Evolutionary conservation across 148 eudicot genomes (phyloP).

Genomic region (Dysphania ambrosioides): DNA sequence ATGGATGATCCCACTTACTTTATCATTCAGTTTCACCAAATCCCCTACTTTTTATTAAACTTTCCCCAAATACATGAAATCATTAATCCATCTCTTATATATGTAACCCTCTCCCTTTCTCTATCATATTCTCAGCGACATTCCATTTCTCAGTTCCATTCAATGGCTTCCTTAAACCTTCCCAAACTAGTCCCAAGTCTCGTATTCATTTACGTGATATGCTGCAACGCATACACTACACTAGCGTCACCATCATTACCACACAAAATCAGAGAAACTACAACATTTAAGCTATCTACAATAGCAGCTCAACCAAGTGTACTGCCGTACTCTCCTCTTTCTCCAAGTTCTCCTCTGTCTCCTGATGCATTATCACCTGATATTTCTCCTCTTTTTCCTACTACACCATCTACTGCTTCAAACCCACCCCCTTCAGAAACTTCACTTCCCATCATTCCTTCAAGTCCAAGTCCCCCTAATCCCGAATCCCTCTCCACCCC

Average conservation of each 20-base stretch:
- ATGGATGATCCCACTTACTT: conserved; percentile 15
- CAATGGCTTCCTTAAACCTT: conserved; percentile 31
- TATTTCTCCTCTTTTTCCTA: conserved; percentile 36
- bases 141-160: background rate
- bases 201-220: background rate
- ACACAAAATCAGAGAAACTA: too few relatives aligned
- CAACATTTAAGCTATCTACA: conserved; percentile 18
- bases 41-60: background rate
- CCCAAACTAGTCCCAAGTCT: background rate
- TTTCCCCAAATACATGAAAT: too few relatives aligned
- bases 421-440: conserved; percentile 28
- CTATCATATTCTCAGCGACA: background rate
- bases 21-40: conserved; percentile 18
- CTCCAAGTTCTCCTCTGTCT: conserved; percentile 6
- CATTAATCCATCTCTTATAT: background rate
- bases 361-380: conserved; percentile 34
- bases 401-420: conserved; percentile 26
- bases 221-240: background rate
- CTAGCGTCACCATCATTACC: too few relatives aligned
- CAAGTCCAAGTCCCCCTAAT: conserved; percentile 77
- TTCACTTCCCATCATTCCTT: conserved; percentile 59
- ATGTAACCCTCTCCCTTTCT: background rate
- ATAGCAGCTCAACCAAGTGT: conserved; percentile 39
- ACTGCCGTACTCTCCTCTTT: conserved; percentile 24
- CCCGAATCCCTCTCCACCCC: conserved; percentile 41